Evolutionary conservation across 257 asterid species (phyloP).

Genomic region (Solanum sejunctum): DNA sequence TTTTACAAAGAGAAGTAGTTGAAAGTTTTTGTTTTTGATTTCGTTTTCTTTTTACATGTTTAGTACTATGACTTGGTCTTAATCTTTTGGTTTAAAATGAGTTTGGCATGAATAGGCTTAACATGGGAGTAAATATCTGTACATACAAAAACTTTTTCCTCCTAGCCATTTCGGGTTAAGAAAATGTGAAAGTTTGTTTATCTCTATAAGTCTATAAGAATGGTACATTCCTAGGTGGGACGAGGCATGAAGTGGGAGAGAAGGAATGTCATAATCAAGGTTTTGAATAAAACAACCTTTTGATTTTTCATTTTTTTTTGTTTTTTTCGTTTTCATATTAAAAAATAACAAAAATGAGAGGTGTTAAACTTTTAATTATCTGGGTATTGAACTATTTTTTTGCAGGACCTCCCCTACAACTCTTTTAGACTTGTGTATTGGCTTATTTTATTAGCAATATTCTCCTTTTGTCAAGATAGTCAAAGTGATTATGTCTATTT

Average conservation of each 20-base stretch:
- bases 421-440: background rate
- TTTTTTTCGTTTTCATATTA: too few species aligned
- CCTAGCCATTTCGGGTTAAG: background rate
- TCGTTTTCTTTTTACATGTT: background rate
- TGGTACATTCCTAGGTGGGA: too few species aligned
- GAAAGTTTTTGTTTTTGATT: background rate
- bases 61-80: background rate
- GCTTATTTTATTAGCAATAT: background rate
- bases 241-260: too few species aligned
- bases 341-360: too few species aligned
- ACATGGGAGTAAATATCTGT: background rate
- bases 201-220: too few species aligned
- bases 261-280: too few species aligned
- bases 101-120: background rate
- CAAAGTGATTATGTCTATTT: background rate
- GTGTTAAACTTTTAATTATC: too few species aligned
- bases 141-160: background rate
- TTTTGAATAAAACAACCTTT: too few species aligned
- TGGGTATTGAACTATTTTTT: too few species aligned
- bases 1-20: background rate
- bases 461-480: background rate
- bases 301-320: too few species aligned
- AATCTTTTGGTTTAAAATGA: background rate
- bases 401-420: background rate
- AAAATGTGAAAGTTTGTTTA: too few species aligned